These are phyloP conservation scores for Cylindrotheca fusiformis DNA, from an alignment of 108 stramenopile genomes.

Conservation along the genomic window DNA sequence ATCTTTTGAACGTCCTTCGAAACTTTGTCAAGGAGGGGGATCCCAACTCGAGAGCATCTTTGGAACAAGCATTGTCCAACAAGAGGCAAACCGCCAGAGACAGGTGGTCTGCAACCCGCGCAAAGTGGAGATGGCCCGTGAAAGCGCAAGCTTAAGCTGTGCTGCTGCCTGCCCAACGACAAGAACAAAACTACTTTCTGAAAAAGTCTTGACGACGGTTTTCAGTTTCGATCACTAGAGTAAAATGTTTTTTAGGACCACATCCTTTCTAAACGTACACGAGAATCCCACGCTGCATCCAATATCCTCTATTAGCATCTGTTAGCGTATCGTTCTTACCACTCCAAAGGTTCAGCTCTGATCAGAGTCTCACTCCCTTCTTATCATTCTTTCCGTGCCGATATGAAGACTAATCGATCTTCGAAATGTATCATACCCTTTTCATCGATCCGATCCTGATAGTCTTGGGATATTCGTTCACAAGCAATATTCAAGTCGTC, in stretches of 20 bases:
- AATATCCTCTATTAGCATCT: too few relatives aligned
- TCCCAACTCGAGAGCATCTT: background rate
- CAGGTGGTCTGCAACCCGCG: background rate
- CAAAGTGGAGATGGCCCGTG: background rate
- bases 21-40: background rate
- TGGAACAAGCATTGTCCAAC: background rate
- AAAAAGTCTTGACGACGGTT: background rate
- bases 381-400: constrained; percentile 36
- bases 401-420: constrained; percentile 61
- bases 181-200: background rate
- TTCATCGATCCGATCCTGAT: constrained; percentile 26
- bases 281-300: too few relatives aligned
- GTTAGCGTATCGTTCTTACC: too few relatives aligned
- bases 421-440: constrained; percentile 58
- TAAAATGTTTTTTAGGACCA: too few relatives aligned
- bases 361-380: too few relatives aligned
- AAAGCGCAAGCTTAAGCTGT: too few relatives aligned
- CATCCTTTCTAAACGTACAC: too few relatives aligned
- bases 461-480: constrained; percentile 21
- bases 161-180: background rate
- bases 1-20: background rate
- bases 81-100: background rate
- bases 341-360: too few relatives aligned
- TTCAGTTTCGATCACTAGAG: background rate
- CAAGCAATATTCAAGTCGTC: constrained; percentile 53